Conservation (phyloP, 805 yeast genomes). For the Yueomyces sp. region DNA sequence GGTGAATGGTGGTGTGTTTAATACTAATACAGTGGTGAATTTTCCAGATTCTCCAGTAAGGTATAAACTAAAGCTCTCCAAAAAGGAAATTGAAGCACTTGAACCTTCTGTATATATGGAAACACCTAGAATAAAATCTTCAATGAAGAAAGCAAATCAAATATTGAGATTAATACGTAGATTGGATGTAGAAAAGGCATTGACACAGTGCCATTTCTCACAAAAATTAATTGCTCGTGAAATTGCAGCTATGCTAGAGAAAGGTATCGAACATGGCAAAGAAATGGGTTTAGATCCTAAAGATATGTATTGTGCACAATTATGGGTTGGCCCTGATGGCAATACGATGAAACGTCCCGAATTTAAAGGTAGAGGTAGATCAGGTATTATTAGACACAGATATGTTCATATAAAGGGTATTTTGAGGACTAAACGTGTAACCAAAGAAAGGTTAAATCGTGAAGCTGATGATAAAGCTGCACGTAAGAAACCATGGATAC, state of each 20-base stretch:
- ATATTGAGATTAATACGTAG: constrained; percentile 67
- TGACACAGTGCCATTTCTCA: constrained; percentile 84
- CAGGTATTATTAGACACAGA: constrained; percentile 64
- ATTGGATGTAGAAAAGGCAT: constrained; percentile 60
- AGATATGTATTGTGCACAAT: constrained; percentile 56
- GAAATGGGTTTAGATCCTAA: constrained; percentile 44
- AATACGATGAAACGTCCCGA: constrained; percentile 57
- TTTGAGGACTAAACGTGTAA: constrained; percentile 47
- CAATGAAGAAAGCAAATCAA: constrained; percentile 75
- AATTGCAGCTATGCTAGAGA: constrained; percentile 57
- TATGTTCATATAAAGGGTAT: constrained; percentile 73
- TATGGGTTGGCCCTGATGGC: constrained; percentile 92
- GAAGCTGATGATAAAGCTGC: constrained; percentile 39
- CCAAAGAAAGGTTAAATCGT: constrained; percentile 44
- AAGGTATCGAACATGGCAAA: constrained; percentile 59
- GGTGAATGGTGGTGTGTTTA: constrained; percentile 54
- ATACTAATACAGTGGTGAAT: constrained; percentile 40
- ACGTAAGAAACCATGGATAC: constrained; percentile 39
- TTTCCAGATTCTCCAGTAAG: constrained; percentile 27
- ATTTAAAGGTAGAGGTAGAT: constrained; percentile 81
- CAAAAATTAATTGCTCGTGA: constrained; percentile 69
- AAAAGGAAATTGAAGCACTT: constrained; percentile 57
- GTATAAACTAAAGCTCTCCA: constrained; percentile 44
- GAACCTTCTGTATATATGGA: constrained; percentile 81
- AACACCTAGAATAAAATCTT: constrained; percentile 73